Evolutionary conservation across 1,139 yeast genomes (phyloP), one percentile per base, ranked within the genome.

Genomic region (Debaryomyces sp.): DNA sequence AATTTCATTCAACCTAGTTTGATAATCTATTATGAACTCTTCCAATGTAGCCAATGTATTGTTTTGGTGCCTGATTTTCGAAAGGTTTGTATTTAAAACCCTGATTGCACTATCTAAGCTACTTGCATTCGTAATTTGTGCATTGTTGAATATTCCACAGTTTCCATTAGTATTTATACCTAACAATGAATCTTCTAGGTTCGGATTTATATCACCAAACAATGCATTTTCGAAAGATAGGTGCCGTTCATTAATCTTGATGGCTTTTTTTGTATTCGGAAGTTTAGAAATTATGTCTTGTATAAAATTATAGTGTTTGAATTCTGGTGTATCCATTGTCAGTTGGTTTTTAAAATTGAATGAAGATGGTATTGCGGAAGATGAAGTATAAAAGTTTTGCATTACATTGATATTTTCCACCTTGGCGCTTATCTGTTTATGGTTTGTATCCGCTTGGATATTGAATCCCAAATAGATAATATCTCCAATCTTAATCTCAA

Each of bases 391-490:
- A 35, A 58, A 54, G 55, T 61, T 65, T 17, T 87, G 81, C 59
- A 87, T 75, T 30, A 85, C 76, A 42, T 84, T 78, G 41, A 89
- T 81, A 52, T 86, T 85, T 47, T 51, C 96, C 13, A 92, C 87
- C 49, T 78, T 75, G 35, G 96, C 90, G 50, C 90, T 84, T 51
- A 92, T 91, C 64, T 89, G 92, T 59, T 90, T 82, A 66, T 92
- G 97, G 48, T 87, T 87, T 54, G 75, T 80, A 68, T 87, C 91
- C 41, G 87, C 85, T 60, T 90, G 91, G 47, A 95, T 89, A 61
- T 95, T 96, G 48, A 96, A 90, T 1, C 99, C 99, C 50, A 95
- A 74, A 61, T 94, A 96, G 15, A 94, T 79, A 10, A 81, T 74
- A 67, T 94, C 99, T 13, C 90, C 94, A 35, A 85, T 77, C 50